Evolutionary conservation across 2,329 filamentous ascomycete species (phyloP).

Genomic region (Botrytis tulipae): DNA sequence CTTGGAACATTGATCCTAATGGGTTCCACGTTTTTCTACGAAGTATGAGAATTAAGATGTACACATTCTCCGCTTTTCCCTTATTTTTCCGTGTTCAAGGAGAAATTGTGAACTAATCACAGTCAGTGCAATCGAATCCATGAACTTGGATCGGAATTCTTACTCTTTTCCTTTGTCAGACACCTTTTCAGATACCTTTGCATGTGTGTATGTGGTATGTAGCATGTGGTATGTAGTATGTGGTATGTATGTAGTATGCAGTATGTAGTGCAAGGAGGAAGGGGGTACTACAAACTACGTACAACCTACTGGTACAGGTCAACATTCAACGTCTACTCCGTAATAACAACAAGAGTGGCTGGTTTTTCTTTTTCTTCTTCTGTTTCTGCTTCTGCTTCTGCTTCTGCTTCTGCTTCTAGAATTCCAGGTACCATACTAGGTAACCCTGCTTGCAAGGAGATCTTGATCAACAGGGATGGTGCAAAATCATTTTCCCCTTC

Average conservation of each 20-base stretch:
- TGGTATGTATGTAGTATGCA: neutral
- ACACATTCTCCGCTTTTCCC: neutral
- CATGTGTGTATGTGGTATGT: neutral
- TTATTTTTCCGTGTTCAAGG: neutral
- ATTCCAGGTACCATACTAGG: neutral
- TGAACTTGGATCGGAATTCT: neutral
- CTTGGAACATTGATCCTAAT: neutral
- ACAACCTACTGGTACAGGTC: neutral
- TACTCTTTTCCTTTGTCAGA: neutral
- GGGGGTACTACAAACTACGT: neutral
- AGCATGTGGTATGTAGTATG: neutral
- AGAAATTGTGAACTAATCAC: neutral
- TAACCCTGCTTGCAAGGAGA: neutral
- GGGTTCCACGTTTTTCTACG: slow-evolving; percentile 5
- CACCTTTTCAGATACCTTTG: neutral
- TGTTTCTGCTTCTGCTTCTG: neutral
- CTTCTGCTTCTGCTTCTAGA: neutral
- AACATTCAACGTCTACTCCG: neutral
- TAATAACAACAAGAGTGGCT: neutral
- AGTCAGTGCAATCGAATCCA: neutral
- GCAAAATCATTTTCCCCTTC: neutral
- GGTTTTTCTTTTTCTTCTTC: neutral
- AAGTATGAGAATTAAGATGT: neutral
- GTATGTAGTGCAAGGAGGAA: neutral
- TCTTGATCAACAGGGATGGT: neutral